A percentile compares a stretch with the other conserved stretches of the same genome.
phyloP scores from a whole-genome alignment of 2,329 filamentous ascomycete genomes.

The Fusarium luffae region DNA sequence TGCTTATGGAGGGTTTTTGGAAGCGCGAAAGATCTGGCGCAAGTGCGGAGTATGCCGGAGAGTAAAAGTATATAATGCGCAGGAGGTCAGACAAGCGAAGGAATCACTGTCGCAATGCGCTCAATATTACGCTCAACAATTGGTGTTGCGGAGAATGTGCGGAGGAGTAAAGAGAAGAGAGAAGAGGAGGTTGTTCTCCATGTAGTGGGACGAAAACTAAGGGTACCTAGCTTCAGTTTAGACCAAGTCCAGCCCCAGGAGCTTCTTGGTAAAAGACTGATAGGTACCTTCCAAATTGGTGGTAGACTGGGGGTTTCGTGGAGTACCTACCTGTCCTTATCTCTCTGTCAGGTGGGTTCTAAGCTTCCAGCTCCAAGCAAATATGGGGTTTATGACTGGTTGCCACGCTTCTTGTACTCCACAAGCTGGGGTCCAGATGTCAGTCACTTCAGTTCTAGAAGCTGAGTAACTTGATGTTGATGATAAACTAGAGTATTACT shows the following conservation, averaged over 20 bases:
- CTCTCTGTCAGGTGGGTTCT: background rate
- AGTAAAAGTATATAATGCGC: background rate
- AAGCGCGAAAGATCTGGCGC: conserved; percentile 24
- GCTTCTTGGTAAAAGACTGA: background rate
- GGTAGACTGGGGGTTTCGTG: conserved; percentile 34
- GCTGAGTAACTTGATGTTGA: conserved; percentile 6
- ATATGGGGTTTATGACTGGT: conserved; percentile 38
- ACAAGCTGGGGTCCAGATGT: conserved; percentile 22
- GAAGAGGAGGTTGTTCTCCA: conserved; percentile 20
- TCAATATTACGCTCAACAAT: conserved; percentile 12
- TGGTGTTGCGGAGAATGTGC: conserved; percentile 9
- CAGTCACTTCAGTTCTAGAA: conserved; percentile 26
- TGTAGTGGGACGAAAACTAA: conserved; percentile 21
- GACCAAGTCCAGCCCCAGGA: background rate
- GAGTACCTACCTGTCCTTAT: conserved; percentile 32
- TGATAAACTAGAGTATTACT: background rate
- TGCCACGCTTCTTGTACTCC: conserved; percentile 19
- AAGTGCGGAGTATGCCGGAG: background rate
- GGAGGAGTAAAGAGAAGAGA: conserved; percentile 17
- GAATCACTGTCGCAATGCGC: conserved; percentile 15
- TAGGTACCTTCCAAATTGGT: conserved; percentile 44
- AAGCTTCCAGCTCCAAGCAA: conserved; percentile 12
- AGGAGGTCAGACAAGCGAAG: conserved; percentile 1
- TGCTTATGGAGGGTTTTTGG: conserved; percentile 21
- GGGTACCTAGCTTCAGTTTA: conserved; percentile 16